Evolutionary conservation across 176 grass and related monocot species (phyloP).

Genomic region (Carex scoparia): DNA sequence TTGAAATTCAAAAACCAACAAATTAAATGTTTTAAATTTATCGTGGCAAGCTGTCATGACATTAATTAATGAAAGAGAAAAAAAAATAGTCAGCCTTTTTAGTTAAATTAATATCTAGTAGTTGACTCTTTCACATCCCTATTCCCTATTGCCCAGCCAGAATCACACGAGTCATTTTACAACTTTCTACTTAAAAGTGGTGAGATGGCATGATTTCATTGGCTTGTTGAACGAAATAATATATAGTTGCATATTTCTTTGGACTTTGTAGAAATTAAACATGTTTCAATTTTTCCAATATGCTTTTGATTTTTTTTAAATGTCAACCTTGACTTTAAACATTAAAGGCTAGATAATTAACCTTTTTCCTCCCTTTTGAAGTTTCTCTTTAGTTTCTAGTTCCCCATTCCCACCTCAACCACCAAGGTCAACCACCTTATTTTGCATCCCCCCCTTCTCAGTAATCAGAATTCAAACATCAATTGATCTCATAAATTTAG

Average conservation of each 20-base stretch:
- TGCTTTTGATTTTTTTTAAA: background rate
- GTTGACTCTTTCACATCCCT: background rate
- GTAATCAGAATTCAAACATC: background rate
- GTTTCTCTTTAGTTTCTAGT: background rate
- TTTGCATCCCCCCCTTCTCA: background rate
- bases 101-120: background rate
- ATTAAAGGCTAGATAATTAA: background rate
- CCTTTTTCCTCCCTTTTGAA: background rate
- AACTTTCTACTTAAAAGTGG: background rate
- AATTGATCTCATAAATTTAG: background rate
- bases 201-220: conserved; percentile 3
- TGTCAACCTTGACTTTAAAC: conserved; percentile 21
- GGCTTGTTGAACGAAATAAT: background rate
- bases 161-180: background rate
- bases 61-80: background rate
- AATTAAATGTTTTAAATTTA: background rate
- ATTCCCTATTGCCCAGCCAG: background rate
- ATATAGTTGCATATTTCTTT: background rate
- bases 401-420: background rate
- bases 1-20: background rate
- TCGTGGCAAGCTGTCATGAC: background rate
- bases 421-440: conserved; percentile 4
- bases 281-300: background rate
- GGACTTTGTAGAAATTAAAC: background rate
- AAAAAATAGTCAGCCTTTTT: background rate